These are phyloP conservation scores for Serendipita sp. DNA, from an alignment of 768 basidiomycete species.

Conservation along the genomic window DNA sequence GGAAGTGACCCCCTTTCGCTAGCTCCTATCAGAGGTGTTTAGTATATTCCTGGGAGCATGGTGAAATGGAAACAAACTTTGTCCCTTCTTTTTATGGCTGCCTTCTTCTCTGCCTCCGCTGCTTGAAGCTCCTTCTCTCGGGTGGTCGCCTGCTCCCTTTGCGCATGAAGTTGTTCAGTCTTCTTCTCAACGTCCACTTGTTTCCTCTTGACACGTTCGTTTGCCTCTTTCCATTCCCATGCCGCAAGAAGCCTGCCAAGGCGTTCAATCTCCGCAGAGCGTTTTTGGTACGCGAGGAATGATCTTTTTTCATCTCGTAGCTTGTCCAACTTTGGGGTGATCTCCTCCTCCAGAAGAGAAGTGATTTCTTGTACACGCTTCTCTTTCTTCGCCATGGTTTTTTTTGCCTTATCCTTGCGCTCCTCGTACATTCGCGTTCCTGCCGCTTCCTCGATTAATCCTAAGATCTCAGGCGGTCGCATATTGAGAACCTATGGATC, in stretches of 20 bases:
- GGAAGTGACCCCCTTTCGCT: constrained; percentile 84
- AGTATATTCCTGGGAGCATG: neutral
- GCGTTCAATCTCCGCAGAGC: constrained; percentile 71
- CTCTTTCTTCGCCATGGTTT: constrained; percentile 94
- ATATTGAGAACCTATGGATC: constrained; percentile 81
- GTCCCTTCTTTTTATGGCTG: constrained; percentile 62
- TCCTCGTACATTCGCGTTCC: constrained; percentile 99
- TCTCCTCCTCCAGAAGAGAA: constrained; percentile 69
- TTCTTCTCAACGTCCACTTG: constrained; percentile 38
- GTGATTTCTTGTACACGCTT: constrained; percentile 86
- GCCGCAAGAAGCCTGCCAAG: constrained; percentile 70
- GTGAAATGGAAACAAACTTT: neutral
- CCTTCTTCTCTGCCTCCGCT: constrained; percentile 49
- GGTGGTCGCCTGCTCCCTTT: constrained; percentile 34
- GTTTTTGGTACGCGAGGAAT: constrained; percentile 82
- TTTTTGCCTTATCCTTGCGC: constrained; percentile 88
- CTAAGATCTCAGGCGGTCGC: constrained; percentile 93
- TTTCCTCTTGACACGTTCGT: constrained; percentile 37
- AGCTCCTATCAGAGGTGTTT: constrained; percentile 48
- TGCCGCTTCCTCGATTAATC: constrained; percentile 97
- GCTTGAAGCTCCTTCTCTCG: constrained; percentile 38
- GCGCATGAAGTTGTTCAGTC: constrained; percentile 31
- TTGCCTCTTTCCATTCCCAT: constrained; percentile 67
- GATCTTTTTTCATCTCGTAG: constrained; percentile 78
- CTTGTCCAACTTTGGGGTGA: constrained; percentile 84